Conservation (phyloP, 257 asterid species). For the Nicotiana knightiana region DNA sequence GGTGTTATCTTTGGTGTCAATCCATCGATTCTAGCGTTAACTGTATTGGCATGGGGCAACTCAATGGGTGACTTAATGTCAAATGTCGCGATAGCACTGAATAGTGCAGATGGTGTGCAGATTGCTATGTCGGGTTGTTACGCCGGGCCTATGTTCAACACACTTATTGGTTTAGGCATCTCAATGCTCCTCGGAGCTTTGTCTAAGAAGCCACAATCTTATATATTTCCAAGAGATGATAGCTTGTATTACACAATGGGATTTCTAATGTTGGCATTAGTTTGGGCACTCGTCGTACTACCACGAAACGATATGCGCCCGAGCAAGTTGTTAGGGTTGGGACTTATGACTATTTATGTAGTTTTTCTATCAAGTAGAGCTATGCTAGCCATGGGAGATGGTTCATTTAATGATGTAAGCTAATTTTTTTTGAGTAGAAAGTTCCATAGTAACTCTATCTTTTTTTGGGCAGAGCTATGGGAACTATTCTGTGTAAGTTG, state of each 20-base stretch:
- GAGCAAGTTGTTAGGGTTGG: constrained; percentile 47
- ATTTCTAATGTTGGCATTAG: constrained; percentile 39
- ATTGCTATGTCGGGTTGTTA: constrained; percentile 78
- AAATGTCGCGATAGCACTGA: constrained; percentile 68
- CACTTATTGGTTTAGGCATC: constrained; percentile 61
- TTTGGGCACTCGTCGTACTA: constrained; percentile 63
- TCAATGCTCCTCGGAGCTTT: constrained; percentile 68
- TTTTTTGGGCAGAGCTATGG: background rate
- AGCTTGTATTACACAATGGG: constrained; percentile 67
- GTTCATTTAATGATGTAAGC: constrained; percentile 28
- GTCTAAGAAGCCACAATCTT: constrained; percentile 40
- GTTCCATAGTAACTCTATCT: background rate
- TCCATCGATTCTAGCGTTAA: constrained; percentile 54
- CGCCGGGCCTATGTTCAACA: constrained; percentile 91
- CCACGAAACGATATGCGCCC: constrained; percentile 68
- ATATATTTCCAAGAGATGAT: constrained; percentile 44
- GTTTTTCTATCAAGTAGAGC: constrained; percentile 47
- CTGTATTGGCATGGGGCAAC: constrained; percentile 86
- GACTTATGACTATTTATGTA: constrained; percentile 55
- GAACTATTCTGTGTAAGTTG: background rate
- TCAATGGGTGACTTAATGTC: constrained; percentile 85
- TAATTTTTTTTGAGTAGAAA: constrained; percentile 1
- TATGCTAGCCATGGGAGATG: constrained; percentile 46
- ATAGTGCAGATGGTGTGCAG: constrained; percentile 58
- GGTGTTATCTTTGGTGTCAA: constrained; percentile 52